Conservation (phyloP, 2,329 filamentous ascomycete genomes). For the Pseudomassariella vexata region DNA sequence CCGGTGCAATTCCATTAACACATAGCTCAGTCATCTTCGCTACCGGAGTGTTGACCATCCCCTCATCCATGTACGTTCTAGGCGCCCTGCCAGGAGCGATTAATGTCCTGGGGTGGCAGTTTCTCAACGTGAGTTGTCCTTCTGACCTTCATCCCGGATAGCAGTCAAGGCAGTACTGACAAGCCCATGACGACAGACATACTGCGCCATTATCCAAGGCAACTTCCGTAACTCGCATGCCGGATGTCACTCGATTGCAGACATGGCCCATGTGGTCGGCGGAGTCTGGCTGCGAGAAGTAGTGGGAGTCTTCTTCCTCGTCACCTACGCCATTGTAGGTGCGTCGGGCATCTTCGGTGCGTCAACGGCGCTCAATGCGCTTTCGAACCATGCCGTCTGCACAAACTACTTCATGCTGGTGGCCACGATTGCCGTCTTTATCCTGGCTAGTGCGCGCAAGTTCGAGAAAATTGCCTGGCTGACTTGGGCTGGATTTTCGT, state of each 20-base stretch:
- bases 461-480: slow-evolving; percentile 57
- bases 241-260: slow-evolving; percentile 35
- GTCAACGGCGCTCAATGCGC: slow-evolving; percentile 52
- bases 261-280: slow-evolving; percentile 53
- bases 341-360: slow-evolving; percentile 54
- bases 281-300: slow-evolving; percentile 45
- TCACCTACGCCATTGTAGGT: slow-evolving; percentile 50
- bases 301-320: slow-evolving; percentile 47
- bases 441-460: slow-evolving; percentile 47
- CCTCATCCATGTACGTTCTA: slow-evolving; percentile 33
- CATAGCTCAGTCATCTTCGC: slow-evolving; percentile 32
- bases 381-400: slow-evolving; percentile 51
- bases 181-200: too few relatives aligned
- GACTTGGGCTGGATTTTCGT: slow-evolving; percentile 54
- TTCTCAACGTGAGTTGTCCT: slow-evolving; percentile 28
- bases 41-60: slow-evolving; percentile 35
- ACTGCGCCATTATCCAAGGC: slow-evolving; percentile 32
- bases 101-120: slow-evolving; percentile 35
- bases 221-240: slow-evolving; percentile 32
- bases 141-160: too few relatives aligned
- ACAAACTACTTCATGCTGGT: slow-evolving; percentile 53
- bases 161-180: too few relatives aligned
- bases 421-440: slow-evolving; percentile 41
- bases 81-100: slow-evolving; percentile 36
- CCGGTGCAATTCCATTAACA: neutral